Evolutionary conservation across 495 filamentous ascomycete genomes (phyloP), one percentile per base, ranked within the genome.

Genomic region (Trichoderma parareesei): DNA sequence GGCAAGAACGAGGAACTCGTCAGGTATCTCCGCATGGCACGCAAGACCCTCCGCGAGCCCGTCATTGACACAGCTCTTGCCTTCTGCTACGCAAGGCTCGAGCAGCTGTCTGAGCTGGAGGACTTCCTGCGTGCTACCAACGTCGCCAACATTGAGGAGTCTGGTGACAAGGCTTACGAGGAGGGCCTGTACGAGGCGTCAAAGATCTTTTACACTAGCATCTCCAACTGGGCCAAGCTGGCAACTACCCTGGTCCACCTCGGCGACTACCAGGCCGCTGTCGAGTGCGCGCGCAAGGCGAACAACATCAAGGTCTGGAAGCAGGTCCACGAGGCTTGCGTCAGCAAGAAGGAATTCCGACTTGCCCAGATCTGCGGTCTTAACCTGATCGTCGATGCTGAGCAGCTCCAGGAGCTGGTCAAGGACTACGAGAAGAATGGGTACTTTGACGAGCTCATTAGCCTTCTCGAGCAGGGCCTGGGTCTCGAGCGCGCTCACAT

Each of bases 271-370:
- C 95, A 99, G 75, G 92, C 92, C 64, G 95, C 95, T 38, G 95
- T 99, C 42, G 95, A 99, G 77, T 98, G 93, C 71, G 95, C 95
- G 35, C 91, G 95, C 72, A 98, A 98, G 79, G 95, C 95, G 73
- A 99, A 98, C 82, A 99, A 92, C 80, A 92, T 95, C 78, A 97
- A 96, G 82, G 95, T 99, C 64, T 99, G 95, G 95, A 96, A 93
- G 79, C 91, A 99, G 77, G 95, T 99, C 69, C 96, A 98, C 76
- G 89, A 90, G 73, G 95, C 94, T 43, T 99, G 95, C 76, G 90
- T 99, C 64, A 83, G 87, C 68, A 99, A 97, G 89, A 97, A 96
- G 81, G 95, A 99, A 73, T 99, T 99, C 86, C 90, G 94, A 67
- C 88, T 99, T 59, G 94, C 95, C 42, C 96, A 98, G 81, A 99